These are phyloP conservation scores for Tephrocybe sp. DNA, from an alignment of 768 basidiomycete species.

Conservation along the genomic window DNA sequence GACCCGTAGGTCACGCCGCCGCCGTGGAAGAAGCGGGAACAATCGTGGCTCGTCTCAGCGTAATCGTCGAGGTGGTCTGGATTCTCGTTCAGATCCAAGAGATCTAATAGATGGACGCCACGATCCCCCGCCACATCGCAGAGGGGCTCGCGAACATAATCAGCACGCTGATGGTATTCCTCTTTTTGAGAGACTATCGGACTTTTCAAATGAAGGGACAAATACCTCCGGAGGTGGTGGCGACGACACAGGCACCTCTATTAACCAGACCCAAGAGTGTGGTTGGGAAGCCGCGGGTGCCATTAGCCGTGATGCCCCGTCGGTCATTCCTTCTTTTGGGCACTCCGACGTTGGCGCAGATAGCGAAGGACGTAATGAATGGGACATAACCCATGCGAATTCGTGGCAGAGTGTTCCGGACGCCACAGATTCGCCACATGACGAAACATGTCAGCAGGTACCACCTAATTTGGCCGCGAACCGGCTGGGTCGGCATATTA, in stretches of 20 bases:
- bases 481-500: conserved; percentile 11
- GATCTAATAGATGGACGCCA: background rate
- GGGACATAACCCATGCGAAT: background rate
- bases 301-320: background rate
- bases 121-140: conserved; percentile 8
- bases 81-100: background rate
- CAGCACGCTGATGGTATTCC: background rate
- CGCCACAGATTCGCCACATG: conserved; percentile 8
- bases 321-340: background rate
- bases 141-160: background rate
- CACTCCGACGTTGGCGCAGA: conserved; percentile 8
- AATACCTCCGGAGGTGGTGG: background rate
- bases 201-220: background rate
- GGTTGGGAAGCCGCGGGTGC: background rate
- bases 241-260: conserved; percentile 5
- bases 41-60: background rate
- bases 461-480: conserved; percentile 7
- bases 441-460: conserved; percentile 7
- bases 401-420: background rate
- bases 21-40: background rate
- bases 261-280: background rate
- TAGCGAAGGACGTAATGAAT: background rate
- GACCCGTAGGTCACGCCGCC: background rate
- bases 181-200: background rate
- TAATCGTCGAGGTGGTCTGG: background rate